phyloP scores from a whole-genome alignment of 768 basidiomycete genomes.

The Podaxis pistillaris region DNA sequence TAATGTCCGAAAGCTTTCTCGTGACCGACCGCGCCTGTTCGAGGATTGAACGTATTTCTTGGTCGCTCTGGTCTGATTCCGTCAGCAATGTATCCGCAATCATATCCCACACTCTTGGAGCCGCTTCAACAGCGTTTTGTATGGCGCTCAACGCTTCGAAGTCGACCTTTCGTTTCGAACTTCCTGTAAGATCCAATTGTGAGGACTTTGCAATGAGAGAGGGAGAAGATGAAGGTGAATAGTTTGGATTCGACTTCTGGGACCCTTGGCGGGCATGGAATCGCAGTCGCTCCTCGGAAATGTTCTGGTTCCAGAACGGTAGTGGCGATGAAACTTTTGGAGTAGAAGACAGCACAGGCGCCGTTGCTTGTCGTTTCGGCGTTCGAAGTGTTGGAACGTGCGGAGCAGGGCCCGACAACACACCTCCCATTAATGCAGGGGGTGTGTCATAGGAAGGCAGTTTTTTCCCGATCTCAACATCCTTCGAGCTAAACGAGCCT shows the following conservation, averaged over 20 bases:
- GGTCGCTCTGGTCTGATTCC: conserved; percentile 41
- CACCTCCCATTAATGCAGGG: conserved; percentile 34
- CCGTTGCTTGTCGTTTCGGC: conserved; percentile 47
- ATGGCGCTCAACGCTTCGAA: conserved; percentile 79
- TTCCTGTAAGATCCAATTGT: conserved; percentile 47
- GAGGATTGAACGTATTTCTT: conserved; percentile 53
- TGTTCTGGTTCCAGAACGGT: conserved; percentile 3
- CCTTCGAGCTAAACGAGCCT: conserved; percentile 93
- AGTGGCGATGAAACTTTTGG: background rate
- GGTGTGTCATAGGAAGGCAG: conserved; percentile 63
- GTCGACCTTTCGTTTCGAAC: conserved; percentile 66
- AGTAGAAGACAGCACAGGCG: conserved; percentile 30
- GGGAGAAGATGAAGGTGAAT: conserved; percentile 35
- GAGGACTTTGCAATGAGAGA: conserved; percentile 35
- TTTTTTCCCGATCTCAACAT: conserved; percentile 84
- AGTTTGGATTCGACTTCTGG: conserved; percentile 35
- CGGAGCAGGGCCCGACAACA: conserved; percentile 31
- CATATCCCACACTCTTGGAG: conserved; percentile 80
- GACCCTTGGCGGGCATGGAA: conserved; percentile 40
- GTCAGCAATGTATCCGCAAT: conserved; percentile 66
- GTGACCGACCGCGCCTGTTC: conserved; percentile 66
- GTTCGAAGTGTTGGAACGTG: conserved; percentile 44
- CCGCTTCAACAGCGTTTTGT: conserved; percentile 73
- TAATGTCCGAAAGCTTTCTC: conserved; percentile 54
- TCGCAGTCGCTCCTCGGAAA: conserved; percentile 6